Percentiles rank a stretch among this genome's conserved stretches.
Conservation (phyloP, 2,329 filamentous ascomycete genomes). For the Trichoderma sp. region DNA sequence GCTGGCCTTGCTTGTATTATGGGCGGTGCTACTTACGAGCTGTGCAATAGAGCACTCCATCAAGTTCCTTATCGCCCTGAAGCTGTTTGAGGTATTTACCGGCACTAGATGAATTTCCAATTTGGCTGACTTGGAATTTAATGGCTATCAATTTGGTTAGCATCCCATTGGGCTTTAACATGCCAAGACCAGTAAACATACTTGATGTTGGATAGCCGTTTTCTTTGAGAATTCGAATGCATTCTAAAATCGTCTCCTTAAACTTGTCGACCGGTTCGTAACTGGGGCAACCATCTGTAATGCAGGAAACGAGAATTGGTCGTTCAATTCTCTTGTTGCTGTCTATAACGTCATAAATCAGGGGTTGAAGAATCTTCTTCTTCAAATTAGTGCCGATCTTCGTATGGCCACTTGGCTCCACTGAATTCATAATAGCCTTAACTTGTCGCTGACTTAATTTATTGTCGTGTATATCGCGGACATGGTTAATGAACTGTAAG, state of each 20-base stretch:
- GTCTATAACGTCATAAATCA: constrained; percentile 12
- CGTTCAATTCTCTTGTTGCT: background rate
- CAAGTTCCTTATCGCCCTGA: background rate
- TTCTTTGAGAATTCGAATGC: background rate
- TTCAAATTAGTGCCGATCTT: constrained; percentile 12
- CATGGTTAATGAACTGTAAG: constrained; percentile 19
- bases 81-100: background rate
- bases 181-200: background rate
- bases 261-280: background rate
- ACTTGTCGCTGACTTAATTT: background rate
- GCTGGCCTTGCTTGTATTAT: background rate
- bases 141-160: background rate
- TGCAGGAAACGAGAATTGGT: constrained; percentile 18
- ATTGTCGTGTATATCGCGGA: background rate
- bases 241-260: background rate
- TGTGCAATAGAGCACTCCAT: background rate
- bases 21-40: constrained; percentile 8
- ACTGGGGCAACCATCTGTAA: constrained; percentile 17
- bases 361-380: constrained; percentile 17
- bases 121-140: constrained; percentile 20
- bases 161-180: background rate
- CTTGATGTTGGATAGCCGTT: background rate
- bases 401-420: background rate
- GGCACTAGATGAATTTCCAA: constrained; percentile 9
- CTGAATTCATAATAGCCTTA: background rate